Evolutionary conservation across 140 eudicot genomes (phyloP), one percentile per base, ranked within the genome.

Genomic region (Erigeron philadelphicus): DNA sequence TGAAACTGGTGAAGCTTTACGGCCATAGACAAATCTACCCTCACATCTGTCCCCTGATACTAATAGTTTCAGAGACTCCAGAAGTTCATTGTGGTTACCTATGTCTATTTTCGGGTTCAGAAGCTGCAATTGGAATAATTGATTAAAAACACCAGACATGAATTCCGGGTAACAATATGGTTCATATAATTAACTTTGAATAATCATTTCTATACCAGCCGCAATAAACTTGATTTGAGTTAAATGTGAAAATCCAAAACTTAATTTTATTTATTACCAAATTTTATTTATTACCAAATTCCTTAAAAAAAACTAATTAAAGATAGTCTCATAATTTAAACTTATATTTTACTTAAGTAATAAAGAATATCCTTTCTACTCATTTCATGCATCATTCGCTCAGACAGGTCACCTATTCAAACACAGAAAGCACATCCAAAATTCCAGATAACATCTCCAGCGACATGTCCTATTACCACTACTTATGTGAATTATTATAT

Each of bases 1-100:
- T 7, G 87, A 60, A 72, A 80, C 61, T 70, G 78, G 49, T 35
- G 92, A 78, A 41, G 66, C 71, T 72, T 86, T 84, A 41, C 92
- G 86, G 21, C 89, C 88, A 75, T 55, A 86, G 21, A 92, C 96
- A 80, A 92, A 92, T 83, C 85, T 92, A 42, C 98, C 98, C 72
- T 92, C 92, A 68, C 98, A 88, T 11, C 63, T 82, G 64, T 92
- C 98, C 63, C 92, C 88, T 8, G 95, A 73, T 21, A 92, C 86
- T 65, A 92, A 60, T 68, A 88, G 75, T 76, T 87, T 92, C 70
- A 86, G 78, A 15, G 96, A 90, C 67, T 66, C 72, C 25, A 92
- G 76, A 64, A 92, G 87, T 42, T 86, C 93, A 55, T 50, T 67
- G 49, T 83, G 73, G 44, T 77, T 66, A 31, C 61, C 50, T 12